Base-by-base conservation (phyloP, 2,329 filamentous ascomycete species). In the Geosmithia morbida region DNA sequence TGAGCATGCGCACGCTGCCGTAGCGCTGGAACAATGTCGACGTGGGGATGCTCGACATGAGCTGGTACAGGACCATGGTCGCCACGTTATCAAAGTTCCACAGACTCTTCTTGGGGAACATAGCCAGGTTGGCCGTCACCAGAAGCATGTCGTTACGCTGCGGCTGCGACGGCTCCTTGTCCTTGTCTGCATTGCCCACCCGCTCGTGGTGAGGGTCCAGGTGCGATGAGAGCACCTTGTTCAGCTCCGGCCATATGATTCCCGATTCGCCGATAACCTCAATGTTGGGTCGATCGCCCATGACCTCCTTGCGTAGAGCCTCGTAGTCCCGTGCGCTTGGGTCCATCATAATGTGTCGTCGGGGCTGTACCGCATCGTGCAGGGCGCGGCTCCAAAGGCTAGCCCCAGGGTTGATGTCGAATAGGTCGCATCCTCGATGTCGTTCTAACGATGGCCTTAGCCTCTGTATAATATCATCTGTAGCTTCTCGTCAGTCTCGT, bases 311-410 rank as follows among this genome's bases (percentile, higher is more conserved):
- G 20, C 95, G 75, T 50, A 82, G 78, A 0, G 75, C 67, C 1
- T 64, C 52, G 59, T 85, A 90, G 3, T 73, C 56, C 0, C 69
- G 63, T 2, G 64, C 61, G 33, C 85, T 75, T 2, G 81, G 79
- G 57, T 97, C 89, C 63, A 96, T 72, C 41, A 98, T 70, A 43
- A 96, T 67, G 66, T 98, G 92, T 5, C 77, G 81, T 49, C 87
- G 80, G 4, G 90, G 90, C 56, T 87, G 67, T 7, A 98, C 69
- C 43, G 75, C 66, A 0, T 86, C 71, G 59, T 95, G 80, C 1
- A 97, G 68, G 56, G 83, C 85, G 26, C 70, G 69, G 33, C 89
- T 94, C 78, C 84, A 92, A 2, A 94, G 47, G 8, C 88, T 87
- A 1, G 68, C 67, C 14, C 88, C 88, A 0, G 90, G 90, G 60